These are phyloP conservation scores for Aspergillus saccharolyticus DNA, from an alignment of 495 filamentous ascomycete species.

Conservation along the genomic window DNA sequence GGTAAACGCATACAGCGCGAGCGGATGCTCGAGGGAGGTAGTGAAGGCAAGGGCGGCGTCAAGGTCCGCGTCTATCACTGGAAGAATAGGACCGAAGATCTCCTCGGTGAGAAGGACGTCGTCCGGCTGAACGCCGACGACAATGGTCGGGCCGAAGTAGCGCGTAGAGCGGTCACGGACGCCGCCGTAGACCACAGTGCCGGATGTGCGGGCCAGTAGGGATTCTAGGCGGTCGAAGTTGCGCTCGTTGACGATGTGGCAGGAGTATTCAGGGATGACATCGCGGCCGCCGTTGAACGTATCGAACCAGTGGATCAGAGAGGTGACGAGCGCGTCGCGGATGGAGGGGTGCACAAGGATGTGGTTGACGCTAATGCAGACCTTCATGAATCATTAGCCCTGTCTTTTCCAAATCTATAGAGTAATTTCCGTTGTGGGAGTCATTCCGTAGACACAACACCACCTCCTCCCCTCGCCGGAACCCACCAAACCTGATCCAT, in stretches of 20 bases:
- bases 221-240: constrained; percentile 74
- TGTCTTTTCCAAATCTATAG: too few species aligned
- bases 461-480: too few species aligned
- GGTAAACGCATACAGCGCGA: constrained; percentile 11
- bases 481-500: too few species aligned
- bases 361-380: constrained; percentile 60
- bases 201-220: constrained; percentile 65
- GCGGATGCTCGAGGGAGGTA: background rate
- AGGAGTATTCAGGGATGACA: constrained; percentile 57
- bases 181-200: constrained; percentile 73
- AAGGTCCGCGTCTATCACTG: constrained; percentile 45
- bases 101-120: constrained; percentile 74
- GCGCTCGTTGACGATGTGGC: constrained; percentile 68
- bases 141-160: constrained; percentile 74
- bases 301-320: background rate
- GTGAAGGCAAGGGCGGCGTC: constrained; percentile 4
- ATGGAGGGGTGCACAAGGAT: constrained; percentile 67
- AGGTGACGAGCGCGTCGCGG: constrained; percentile 56
- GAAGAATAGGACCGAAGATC: constrained; percentile 79
- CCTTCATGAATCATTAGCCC: constrained; percentile 39
- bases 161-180: constrained; percentile 58
- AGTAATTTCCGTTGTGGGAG: too few species aligned
- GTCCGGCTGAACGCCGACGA: constrained; percentile 57
- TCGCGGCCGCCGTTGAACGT: constrained; percentile 21
- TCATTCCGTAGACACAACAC: too few species aligned